Evolutionary conservation across 441 rosid genomes (phyloP).

Genomic region (Sinapis alba): DNA sequence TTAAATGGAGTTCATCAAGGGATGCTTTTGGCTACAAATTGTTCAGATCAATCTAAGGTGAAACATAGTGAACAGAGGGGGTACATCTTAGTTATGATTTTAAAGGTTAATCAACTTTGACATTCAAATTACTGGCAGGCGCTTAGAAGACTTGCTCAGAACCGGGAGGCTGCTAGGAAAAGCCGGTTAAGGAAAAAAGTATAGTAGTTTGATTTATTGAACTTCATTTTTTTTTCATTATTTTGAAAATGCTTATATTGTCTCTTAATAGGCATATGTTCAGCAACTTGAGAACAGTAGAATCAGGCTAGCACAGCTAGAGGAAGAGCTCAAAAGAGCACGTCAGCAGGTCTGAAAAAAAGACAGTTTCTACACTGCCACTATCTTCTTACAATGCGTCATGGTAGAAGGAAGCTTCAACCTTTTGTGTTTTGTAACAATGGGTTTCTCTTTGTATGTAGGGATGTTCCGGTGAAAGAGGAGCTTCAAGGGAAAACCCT

Average conservation of each 20-base stretch:
- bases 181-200: conserved; percentile 78
- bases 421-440: not conserved
- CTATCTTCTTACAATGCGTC: not conserved
- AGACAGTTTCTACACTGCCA: not conserved
- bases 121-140: conserved; percentile 40
- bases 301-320: conserved; percentile 69
- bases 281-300: conserved; percentile 90
- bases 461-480: conserved; percentile 56
- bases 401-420: not conserved
- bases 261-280: conserved; percentile 84
- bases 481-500: conserved; percentile 54
- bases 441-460: conserved; percentile 37
- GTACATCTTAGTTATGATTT: not conserved
- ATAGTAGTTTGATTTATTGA: conserved; percentile 12
- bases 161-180: conserved; percentile 84
- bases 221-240: not conserved
- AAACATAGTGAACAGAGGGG: conserved; percentile 12
- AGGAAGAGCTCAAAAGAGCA: conserved; percentile 82
- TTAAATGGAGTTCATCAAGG: conserved; percentile 51
- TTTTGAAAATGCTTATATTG: not conserved
- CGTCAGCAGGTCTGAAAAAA: conserved; percentile 57
- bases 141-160: conserved; percentile 72
- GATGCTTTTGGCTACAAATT: conserved; percentile 53
- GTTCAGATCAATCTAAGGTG: conserved; percentile 60
- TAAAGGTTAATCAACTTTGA: conserved; percentile 5